phyloP scores from a whole-genome alignment of 805 yeast genomes.

The Ogataea populi-albae region DNA sequence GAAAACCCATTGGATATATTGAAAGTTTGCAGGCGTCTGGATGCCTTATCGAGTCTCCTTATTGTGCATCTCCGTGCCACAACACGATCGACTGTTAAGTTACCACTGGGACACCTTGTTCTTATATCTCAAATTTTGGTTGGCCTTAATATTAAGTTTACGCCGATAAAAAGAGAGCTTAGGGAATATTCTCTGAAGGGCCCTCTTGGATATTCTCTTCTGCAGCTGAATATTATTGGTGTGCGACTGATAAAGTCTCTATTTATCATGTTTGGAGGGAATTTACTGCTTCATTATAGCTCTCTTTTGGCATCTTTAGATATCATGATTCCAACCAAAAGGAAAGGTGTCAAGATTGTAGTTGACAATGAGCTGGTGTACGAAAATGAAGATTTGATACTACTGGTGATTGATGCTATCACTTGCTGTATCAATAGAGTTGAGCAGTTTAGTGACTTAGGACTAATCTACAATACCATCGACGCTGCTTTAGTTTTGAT shows the following conservation, averaged over 20 bases:
- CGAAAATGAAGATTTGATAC: slow-evolving; percentile 30
- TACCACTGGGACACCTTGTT: slow-evolving; percentile 63
- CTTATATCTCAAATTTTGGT: slow-evolving; percentile 51
- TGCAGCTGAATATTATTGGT: slow-evolving; percentile 44
- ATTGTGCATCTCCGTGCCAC: slow-evolving; percentile 45
- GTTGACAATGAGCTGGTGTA: slow-evolving; percentile 35
- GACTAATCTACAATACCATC: slow-evolving; percentile 52
- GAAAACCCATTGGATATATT: slow-evolving; percentile 46
- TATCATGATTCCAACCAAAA: slow-evolving; percentile 52
- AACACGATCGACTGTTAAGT: slow-evolving; percentile 46
- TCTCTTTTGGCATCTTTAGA: slow-evolving; percentile 56
- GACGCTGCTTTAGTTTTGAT: slow-evolving; percentile 51
- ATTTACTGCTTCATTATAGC: slow-evolving; percentile 43
- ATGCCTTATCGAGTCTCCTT: slow-evolving; percentile 44
- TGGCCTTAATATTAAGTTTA: slow-evolving; percentile 52
- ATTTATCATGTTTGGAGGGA: slow-evolving; percentile 36
- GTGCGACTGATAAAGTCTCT: slow-evolving; percentile 39
- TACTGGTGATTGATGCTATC: slow-evolving; percentile 30
- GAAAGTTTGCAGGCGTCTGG: slow-evolving; percentile 50
- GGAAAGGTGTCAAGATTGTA: slow-evolving; percentile 37
- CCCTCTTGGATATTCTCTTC: slow-evolving; percentile 42
- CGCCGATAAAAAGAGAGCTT: slow-evolving; percentile 57
- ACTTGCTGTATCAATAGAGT: slow-evolving; percentile 24
- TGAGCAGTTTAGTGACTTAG: slow-evolving; percentile 42
- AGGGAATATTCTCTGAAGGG: slow-evolving; percentile 49